These are phyloP conservation scores for Ensete glaucum DNA, from an alignment of 176 grass and related monocot genomes.

Conservation along the genomic window DNA sequence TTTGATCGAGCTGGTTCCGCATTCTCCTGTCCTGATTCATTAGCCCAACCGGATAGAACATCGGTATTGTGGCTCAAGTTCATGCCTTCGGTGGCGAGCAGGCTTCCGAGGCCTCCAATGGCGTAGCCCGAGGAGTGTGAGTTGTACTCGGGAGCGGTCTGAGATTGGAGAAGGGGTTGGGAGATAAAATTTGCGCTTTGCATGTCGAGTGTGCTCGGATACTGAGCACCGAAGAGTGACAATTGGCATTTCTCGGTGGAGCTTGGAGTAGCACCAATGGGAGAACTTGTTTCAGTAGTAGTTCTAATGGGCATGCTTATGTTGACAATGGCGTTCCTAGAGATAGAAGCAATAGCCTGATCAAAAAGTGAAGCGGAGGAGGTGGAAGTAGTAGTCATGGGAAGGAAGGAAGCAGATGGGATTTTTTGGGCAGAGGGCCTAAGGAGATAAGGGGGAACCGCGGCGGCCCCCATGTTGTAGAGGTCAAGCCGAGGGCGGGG, in stretches of 20 bases:
- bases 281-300: neutral
- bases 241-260: neutral
- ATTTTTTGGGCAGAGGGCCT: slow-evolving; percentile 28
- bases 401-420: neutral
- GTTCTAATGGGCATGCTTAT: neutral
- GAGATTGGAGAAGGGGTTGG: neutral
- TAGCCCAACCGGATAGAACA: neutral
- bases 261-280: neutral
- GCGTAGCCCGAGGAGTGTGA: neutral
- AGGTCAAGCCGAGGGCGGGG: slow-evolving; percentile 41
- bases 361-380: slow-evolving; percentile 20
- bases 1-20: neutral
- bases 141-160: neutral
- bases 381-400: neutral
- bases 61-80: neutral
- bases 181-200: neutral
- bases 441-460: slow-evolving; percentile 19
- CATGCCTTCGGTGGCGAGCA: neutral
- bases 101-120: neutral
- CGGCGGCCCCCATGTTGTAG: slow-evolving; percentile 16
- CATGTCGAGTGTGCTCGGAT: neutral
- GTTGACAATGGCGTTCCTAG: slow-evolving; percentile 4
- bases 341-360: slow-evolving; percentile 24
- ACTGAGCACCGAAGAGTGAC: neutral
- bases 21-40: neutral